phyloP scores from a whole-genome alignment of 2,329 filamentous ascomycete genomes.

The Diaporthe citrichinensis region DNA sequence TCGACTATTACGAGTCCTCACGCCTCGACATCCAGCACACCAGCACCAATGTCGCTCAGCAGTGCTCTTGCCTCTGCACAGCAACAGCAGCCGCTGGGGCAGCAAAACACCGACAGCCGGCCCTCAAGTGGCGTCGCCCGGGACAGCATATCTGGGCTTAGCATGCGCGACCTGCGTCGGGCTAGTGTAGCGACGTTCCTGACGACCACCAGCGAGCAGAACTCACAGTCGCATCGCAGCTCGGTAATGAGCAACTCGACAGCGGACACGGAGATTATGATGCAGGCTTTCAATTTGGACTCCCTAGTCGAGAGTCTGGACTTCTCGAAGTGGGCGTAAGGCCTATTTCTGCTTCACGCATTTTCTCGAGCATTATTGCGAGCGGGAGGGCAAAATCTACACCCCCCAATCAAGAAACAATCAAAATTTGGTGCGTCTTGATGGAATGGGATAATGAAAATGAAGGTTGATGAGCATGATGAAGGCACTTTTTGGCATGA shows the following conservation, averaged over 20 bases:
- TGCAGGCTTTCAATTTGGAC: constrained; percentile 51
- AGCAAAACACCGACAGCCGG: constrained; percentile 50
- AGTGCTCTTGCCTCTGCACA: constrained; percentile 43
- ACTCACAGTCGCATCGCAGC: constrained; percentile 66
- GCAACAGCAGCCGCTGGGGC: constrained; percentile 43
- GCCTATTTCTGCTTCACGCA: not conserved
- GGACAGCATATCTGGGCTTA: constrained; percentile 69
- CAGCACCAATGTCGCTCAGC: constrained; percentile 38
- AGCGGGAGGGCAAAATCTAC: not conserved
- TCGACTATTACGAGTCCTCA: constrained; percentile 45
- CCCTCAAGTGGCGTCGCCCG: constrained; percentile 64
- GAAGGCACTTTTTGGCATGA: not conserved
- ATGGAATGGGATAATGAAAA: not conserved
- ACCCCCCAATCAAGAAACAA: not conserved
- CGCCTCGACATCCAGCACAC: not conserved
- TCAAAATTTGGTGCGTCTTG: not conserved
- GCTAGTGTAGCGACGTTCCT: constrained; percentile 78
- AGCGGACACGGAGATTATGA: constrained; percentile 67
- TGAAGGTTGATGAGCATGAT: constrained; percentile 26
- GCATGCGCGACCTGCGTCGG: constrained; percentile 60
- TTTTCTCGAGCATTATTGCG: not conserved
- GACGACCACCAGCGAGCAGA: constrained; percentile 68
- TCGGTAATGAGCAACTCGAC: constrained; percentile 69
- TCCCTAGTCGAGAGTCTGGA: constrained; percentile 62
- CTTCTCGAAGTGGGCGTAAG: constrained; percentile 64